phyloP scores from a whole-genome alignment of 2,329 filamentous ascomycete species.

The Dothistroma pini region DNA sequence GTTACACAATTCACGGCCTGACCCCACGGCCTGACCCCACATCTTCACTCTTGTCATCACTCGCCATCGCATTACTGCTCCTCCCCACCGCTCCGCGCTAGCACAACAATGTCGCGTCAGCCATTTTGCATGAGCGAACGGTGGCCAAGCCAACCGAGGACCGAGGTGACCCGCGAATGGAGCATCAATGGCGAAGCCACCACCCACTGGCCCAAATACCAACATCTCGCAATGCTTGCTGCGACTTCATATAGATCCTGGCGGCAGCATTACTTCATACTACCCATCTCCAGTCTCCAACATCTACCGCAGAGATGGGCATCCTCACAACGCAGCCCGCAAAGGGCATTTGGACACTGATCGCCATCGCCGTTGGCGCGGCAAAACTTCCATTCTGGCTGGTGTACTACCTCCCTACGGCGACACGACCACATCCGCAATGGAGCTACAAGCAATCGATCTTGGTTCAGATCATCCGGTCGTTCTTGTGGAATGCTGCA shows the following conservation, averaged over 20 bases:
- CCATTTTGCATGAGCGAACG: not conserved
- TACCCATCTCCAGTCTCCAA: not conserved
- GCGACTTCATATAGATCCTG: not conserved
- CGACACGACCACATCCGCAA: constrained; percentile 38
- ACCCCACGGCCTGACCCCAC: not conserved
- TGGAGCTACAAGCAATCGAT: constrained; percentile 43
- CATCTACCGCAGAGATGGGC: constrained; percentile 12
- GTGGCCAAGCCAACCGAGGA: not conserved
- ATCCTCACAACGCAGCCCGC: constrained; percentile 37
- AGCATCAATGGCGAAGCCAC: not conserved
- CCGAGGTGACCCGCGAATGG: not conserved
- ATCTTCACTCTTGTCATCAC: not conserved
- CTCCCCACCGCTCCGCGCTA: no score
- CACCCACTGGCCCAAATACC: not conserved
- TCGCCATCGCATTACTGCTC: not conserved
- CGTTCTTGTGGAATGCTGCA: constrained; percentile 34
- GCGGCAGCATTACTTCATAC: not conserved
- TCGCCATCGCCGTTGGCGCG: constrained; percentile 36
- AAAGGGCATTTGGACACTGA: constrained; percentile 40
- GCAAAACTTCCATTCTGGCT: constrained; percentile 40
- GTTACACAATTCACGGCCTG: not conserved
- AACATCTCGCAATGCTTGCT: not conserved
- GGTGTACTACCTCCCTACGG: constrained; percentile 36
- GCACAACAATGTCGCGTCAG: no score
- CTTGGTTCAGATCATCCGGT: constrained; percentile 33